A percentile compares a stretch with the other conserved stretches of the same genome.
Evolutionary conservation across 345 rosid species (phyloP).

Genomic region (Pugionium dolabratum): DNA sequence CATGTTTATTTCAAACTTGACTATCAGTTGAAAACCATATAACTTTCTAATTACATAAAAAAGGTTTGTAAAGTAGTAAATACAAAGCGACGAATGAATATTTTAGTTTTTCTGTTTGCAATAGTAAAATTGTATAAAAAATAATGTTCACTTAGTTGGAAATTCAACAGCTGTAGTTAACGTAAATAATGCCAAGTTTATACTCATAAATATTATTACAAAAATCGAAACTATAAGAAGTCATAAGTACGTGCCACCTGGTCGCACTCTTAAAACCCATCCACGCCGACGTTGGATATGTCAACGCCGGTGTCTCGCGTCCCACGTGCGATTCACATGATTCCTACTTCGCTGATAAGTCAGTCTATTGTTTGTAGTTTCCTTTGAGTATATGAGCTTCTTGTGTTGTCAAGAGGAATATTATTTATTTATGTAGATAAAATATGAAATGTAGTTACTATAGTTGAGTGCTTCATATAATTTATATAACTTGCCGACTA

Average conservation of each 20-base stretch:
- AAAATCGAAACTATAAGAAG: constrained; percentile 7
- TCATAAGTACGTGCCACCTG: constrained; percentile 28
- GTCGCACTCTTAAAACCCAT: constrained; percentile 3
- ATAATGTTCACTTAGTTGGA: no score
- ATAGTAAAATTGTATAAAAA: background rate
- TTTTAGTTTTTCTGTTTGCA: constrained; percentile 3
- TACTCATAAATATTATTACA: no score
- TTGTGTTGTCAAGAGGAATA: no score
- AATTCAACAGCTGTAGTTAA: constrained; percentile 18
- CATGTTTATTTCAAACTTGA: constrained; percentile 19
- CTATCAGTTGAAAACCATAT: constrained; percentile 9
- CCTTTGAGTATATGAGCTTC: background rate
- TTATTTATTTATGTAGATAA: no score
- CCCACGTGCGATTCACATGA: constrained; percentile 37
- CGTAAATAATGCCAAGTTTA: background rate
- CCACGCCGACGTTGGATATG: constrained; percentile 23
- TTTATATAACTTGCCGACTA: background rate
- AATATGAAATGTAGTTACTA: no score
- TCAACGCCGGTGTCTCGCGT: constrained; percentile 31
- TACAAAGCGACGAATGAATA: background rate
- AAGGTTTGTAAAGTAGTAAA: constrained; percentile 4
- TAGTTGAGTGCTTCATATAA: no score
- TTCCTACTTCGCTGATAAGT: constrained; percentile 11
- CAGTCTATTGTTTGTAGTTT: background rate
- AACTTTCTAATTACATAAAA: background rate